Base-by-base conservation (phyloP, 1,284 basidiomycete genomes). In the Fomitopsis palustris region DNA sequence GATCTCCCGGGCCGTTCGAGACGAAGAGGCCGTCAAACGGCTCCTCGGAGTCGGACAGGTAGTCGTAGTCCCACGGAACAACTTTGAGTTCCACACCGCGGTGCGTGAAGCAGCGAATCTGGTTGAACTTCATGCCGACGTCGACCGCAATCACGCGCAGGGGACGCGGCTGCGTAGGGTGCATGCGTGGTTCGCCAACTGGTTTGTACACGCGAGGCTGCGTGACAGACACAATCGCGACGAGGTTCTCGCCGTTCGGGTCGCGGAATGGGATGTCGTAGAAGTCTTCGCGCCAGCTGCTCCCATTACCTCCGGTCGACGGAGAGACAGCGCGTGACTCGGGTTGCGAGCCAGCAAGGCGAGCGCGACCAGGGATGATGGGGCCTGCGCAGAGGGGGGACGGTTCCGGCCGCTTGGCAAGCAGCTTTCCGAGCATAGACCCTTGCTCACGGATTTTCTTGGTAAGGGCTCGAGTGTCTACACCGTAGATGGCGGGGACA, bases 101-200 rank as follows among this genome's bases (percentile, higher is more conserved):
- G 56, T 88, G 83, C 55, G 87, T 89, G 78, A 99, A 98, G 81
- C 96, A 99, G 51, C 97, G 87, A 67, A 99, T 96, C 77, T 99
- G 97, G 78, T 99, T 99, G 79, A 91, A 96, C 78, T 99, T 99
- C 93, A 99, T 98, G 45, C 97, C 97, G 57, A 99, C 96, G 74
- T 99, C 97, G 59, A 99, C 79, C 4, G 94, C 94, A 23, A 99
- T 71, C 53, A 99, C 85, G 62, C 97, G 90, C 39, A 99, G 73
- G 1, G 87, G 80, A 54, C 95, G 87, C 53, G 86, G 85, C 23
- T 81, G 81, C 2, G 87, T 88, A 2, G 94, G 93, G 74, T 99
- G 95, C 54, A 87, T 71, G 61, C 83, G 82, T 31, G 85, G 79
- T 45, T 80, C 80, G 52, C 76, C 69, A 39, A 75, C 72, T 49